Evolutionary conservation across 1,284 basidiomycete genomes (phyloP).

Genomic region (Austroboletus rostrupii): DNA sequence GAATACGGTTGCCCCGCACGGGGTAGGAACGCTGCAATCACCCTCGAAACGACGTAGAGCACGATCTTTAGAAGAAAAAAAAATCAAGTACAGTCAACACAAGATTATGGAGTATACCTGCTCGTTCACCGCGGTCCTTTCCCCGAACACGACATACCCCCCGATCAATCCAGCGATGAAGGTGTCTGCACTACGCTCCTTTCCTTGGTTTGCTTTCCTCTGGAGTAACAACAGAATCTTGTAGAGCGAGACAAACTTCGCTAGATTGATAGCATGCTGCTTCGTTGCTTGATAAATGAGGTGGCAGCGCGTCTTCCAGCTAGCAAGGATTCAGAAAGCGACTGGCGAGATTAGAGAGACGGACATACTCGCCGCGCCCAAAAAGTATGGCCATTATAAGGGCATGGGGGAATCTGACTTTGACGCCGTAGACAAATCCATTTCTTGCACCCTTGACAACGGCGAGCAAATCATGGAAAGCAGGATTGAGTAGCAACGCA

Average conservation of each 20-base stretch:
- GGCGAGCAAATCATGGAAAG: constrained; percentile 85
- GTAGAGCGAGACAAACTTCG: constrained; percentile 93
- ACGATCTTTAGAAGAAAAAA: constrained; percentile 68
- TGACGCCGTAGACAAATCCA: constrained; percentile 88
- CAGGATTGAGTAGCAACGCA: constrained; percentile 55
- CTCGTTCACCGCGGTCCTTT: constrained; percentile 95
- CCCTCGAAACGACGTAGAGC: constrained; percentile 89
- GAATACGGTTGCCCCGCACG: constrained; percentile 54
- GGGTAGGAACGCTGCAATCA: constrained; percentile 84
- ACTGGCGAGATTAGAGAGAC: not conserved
- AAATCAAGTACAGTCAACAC: not conserved
- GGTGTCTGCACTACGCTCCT: constrained; percentile 78
- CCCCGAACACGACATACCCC: constrained; percentile 91
- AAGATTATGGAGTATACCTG: constrained; percentile 59
- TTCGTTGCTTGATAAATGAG: constrained; percentile 86
- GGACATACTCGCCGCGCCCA: constrained; percentile 77
- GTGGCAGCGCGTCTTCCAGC: constrained; percentile 64
- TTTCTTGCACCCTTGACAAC: constrained; percentile 95
- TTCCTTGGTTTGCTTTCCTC: constrained; percentile 76
- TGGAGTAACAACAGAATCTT: constrained; percentile 84
- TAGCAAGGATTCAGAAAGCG: constrained; percentile 28
- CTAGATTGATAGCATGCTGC: constrained; percentile 85
- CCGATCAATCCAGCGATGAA: constrained; percentile 91
- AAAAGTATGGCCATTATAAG: constrained; percentile 98
- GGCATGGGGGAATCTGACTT: constrained; percentile 98